Conservation (phyloP, 78 protist species). For the Cavenderia fasciculata region DNA sequence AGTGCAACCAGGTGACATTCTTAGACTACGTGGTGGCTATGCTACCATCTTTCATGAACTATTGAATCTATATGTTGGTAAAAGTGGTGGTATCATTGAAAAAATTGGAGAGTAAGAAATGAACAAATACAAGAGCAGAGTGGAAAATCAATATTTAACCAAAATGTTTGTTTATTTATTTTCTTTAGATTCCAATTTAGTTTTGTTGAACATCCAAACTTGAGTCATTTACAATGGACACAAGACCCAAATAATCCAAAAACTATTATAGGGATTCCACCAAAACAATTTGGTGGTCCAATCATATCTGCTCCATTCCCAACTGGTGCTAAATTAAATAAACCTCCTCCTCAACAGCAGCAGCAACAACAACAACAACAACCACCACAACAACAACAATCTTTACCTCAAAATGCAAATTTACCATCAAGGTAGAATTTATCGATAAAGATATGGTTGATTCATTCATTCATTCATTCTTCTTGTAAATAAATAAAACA, state of each 20-base stretch:
- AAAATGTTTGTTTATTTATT: background rate
- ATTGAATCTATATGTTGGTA: slow-evolving; percentile 55
- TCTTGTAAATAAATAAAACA: background rate
- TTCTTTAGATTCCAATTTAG: slow-evolving; percentile 17
- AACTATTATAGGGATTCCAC: slow-evolving; percentile 11
- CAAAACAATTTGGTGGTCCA: background rate
- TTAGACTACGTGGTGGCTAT: slow-evolving; percentile 67
- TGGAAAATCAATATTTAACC: background rate
- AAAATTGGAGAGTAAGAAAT: slow-evolving; percentile 62
- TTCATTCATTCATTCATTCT: background rate
- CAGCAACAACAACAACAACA: slow-evolving; percentile 8
- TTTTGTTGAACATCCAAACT: slow-evolving; percentile 58
- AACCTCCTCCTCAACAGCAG: slow-evolving; percentile 4
- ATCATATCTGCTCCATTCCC: background rate
- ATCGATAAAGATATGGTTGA: too few species aligned
- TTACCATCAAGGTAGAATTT: too few species aligned
- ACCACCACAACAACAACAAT: background rate
- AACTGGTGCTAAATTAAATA: background rate
- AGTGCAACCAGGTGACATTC: slow-evolving; percentile 68
- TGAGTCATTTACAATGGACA: slow-evolving; percentile 28
- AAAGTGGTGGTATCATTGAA: slow-evolving; percentile 58
- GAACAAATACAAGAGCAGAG: background rate
- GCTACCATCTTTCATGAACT: slow-evolving; percentile 33
- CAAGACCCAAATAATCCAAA: slow-evolving; percentile 27
- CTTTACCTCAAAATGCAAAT: too few species aligned